Evolutionary conservation across 2,329 filamentous ascomycete species (phyloP).

Genomic region (Aspergillus sp.): DNA sequence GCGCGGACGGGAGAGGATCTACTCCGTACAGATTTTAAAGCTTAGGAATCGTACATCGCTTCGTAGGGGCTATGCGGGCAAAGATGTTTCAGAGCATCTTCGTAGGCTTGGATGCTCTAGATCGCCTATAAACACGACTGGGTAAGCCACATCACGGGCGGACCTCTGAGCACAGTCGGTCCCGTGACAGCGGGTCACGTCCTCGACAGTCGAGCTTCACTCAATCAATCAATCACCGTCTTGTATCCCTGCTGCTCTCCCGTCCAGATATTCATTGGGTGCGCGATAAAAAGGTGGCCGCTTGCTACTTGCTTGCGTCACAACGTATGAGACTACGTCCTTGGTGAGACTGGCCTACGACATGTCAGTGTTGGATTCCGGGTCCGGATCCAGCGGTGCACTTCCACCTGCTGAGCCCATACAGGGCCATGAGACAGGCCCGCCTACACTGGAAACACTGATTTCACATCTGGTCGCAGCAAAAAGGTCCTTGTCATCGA

Average conservation of each 20-base stretch:
- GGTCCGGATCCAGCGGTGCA: conserved; percentile 22
- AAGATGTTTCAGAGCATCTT: neutral
- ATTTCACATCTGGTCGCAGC: conserved; percentile 82
- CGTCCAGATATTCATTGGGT: neutral
- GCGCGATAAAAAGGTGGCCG: neutral
- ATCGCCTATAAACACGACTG: neutral
- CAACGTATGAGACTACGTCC: neutral
- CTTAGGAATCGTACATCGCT: neutral
- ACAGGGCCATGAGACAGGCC: conserved; percentile 18
- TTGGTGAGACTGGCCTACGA: neutral
- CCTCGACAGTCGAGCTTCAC: neutral
- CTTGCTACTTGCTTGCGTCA: neutral
- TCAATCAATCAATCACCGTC: too few relatives aligned
- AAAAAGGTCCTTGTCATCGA: conserved; percentile 82
- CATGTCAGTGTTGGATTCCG: conserved; percentile 36
- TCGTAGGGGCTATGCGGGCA: neutral
- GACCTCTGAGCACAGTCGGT: neutral
- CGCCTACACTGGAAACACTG: conserved; percentile 66
- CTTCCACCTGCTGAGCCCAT: conserved; percentile 11
- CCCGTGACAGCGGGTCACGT: neutral
- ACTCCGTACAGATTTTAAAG: neutral
- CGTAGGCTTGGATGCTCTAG: neutral
- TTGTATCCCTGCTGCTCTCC: neutral
- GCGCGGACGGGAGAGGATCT: neutral
- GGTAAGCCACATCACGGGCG: neutral